phyloP scores from a whole-genome alignment of 2,329 filamentous ascomycete species.

The Venturia carpophila region DNA sequence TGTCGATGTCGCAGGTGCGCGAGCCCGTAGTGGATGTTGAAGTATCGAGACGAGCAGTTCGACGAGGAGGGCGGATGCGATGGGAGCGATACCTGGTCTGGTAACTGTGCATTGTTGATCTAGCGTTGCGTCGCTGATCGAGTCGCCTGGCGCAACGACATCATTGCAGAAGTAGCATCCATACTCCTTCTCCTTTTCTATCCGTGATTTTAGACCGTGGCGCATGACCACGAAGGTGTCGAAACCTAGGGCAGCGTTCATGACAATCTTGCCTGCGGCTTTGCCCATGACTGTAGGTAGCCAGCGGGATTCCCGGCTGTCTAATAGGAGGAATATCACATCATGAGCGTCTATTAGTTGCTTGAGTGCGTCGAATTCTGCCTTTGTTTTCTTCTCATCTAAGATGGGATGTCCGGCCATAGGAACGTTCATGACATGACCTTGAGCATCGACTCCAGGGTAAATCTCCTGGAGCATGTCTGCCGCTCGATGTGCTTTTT shows the following conservation, averaged over 20 bases:
- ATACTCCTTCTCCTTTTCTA: conserved; percentile 55
- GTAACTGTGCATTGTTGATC: conserved; percentile 99
- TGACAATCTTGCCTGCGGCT: conserved; percentile 82
- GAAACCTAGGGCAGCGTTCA: conserved; percentile 94
- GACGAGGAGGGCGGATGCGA: conserved; percentile 83
- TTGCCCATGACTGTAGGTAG: conserved; percentile 95
- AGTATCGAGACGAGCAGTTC: conserved; percentile 81
- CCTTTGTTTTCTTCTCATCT: conserved; percentile 55
- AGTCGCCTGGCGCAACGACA: conserved; percentile 90
- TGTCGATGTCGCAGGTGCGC: conserved; percentile 27
- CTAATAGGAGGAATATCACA: conserved; percentile 93
- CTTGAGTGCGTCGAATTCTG: conserved; percentile 68
- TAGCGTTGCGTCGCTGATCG: conserved; percentile 85
- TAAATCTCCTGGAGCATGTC: conserved; percentile 79
- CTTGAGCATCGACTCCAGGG: conserved; percentile 75
- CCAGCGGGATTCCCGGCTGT: conserved; percentile 90
- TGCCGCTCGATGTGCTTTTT: conserved; percentile 75
- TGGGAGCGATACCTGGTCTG: conserved; percentile 81
- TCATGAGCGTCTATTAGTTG: conserved; percentile 76
- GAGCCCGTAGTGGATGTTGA: conserved; percentile 51
- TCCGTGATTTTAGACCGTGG: conserved; percentile 58
- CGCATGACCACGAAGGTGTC: conserved; percentile 97
- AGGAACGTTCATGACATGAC: conserved; percentile 76
- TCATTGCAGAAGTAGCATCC: conserved; percentile 99
- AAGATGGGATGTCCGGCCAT: conserved; percentile 90